Evolutionary conservation across 768 basidiomycete genomes (phyloP).

Genomic region (Trametes maxima): DNA sequence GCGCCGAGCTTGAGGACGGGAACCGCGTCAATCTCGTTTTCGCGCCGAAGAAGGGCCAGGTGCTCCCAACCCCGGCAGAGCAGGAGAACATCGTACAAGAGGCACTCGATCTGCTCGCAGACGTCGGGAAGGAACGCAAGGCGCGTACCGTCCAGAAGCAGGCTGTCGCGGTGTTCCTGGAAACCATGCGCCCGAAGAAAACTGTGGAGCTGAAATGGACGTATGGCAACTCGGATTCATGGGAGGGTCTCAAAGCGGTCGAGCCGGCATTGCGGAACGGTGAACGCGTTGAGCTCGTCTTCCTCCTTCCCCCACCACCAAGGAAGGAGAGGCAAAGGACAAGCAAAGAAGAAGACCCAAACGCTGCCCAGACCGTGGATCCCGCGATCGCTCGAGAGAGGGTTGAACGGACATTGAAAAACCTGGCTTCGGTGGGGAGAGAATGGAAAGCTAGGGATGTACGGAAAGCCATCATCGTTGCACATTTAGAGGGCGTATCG

Average conservation of each 20-base stretch:
- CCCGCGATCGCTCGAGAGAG: conserved; percentile 39
- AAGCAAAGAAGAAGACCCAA: background rate
- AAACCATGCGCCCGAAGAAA: conserved; percentile 1
- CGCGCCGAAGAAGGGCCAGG: conserved; percentile 48
- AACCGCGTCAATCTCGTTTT: conserved; percentile 58
- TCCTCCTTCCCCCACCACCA: conserved; percentile 12
- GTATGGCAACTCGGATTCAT: conserved; percentile 8
- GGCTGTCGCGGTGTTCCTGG: conserved; percentile 7
- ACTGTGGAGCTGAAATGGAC: conserved; percentile 17
- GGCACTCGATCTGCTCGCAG: conserved; percentile 45
- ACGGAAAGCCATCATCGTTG: conserved; percentile 36
- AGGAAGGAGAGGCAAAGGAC: background rate
- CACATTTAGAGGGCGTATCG: conserved; percentile 47
- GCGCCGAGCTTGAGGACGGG: conserved; percentile 61
- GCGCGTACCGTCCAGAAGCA: conserved; percentile 42
- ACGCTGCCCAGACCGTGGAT: conserved; percentile 1
- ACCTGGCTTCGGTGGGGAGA: conserved; percentile 47
- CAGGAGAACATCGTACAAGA: conserved; percentile 49
- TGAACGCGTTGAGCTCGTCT: conserved; percentile 16
- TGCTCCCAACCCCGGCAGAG: conserved; percentile 39
- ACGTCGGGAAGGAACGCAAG: conserved; percentile 58
- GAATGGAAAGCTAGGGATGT: conserved; percentile 55
- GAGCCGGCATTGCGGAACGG: conserved; percentile 7
- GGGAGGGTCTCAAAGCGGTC: conserved; percentile 4
- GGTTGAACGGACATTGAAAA: conserved; percentile 43